Conservation (phyloP, 129 eudicot species). For the Pseudognaphalium luteoalbum region DNA sequence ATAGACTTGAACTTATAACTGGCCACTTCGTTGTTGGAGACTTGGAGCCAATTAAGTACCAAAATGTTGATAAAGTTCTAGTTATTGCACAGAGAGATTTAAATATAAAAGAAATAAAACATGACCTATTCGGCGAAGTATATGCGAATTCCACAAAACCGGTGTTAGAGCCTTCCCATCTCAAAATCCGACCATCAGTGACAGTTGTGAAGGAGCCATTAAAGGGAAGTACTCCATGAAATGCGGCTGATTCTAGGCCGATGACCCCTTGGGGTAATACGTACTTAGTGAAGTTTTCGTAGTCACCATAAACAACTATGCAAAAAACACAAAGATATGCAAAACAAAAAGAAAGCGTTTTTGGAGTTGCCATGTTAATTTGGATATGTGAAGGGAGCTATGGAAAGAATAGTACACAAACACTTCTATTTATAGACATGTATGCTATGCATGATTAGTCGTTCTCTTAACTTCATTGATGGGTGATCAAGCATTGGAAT, state of each 20-base stretch:
- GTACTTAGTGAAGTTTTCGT: slow-evolving; percentile 14
- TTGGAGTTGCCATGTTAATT: slow-evolving; percentile 21
- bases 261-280: slow-evolving; percentile 29
- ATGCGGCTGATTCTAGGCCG: slow-evolving; percentile 39
- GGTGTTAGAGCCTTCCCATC: slow-evolving; percentile 24
- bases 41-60: too few species aligned
- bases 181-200: slow-evolving; percentile 38
- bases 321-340: not conserved
- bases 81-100: not conserved
- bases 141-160: slow-evolving; percentile 47
- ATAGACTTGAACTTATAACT: too few species aligned
- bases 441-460: not conserved
- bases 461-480: not conserved
- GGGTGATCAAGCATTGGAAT: too few species aligned
- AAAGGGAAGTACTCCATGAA: not conserved
- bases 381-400: slow-evolving; percentile 27
- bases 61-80: not conserved
- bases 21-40: too few species aligned
- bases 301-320: slow-evolving; percentile 2
- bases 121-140: slow-evolving; percentile 41
- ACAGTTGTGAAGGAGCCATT: slow-evolving; percentile 37
- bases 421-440: slow-evolving; percentile 19
- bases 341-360: not conserved
- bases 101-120: not conserved
- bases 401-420: slow-evolving; percentile 10